A percentile compares a stretch with the other conserved stretches of the same genome.
phyloP scores from a whole-genome alignment of 2,329 filamentous ascomycete genomes.

The Teratosphaeria nubilosa region DNA sequence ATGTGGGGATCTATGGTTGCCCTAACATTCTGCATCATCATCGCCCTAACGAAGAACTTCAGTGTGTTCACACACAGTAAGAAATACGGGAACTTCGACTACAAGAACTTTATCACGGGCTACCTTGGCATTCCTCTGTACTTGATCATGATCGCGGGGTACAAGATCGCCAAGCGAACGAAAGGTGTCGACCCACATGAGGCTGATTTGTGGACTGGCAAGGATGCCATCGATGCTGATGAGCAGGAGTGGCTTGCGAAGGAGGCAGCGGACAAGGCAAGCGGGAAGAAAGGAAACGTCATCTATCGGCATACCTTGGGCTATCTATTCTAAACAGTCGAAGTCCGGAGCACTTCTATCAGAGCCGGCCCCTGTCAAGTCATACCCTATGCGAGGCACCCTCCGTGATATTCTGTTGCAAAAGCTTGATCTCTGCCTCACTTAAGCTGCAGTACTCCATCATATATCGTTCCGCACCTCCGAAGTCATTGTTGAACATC shows the following conservation, averaged over 20 bases:
- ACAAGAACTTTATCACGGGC: slow-evolving; percentile 56
- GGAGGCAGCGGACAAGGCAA: slow-evolving; percentile 18
- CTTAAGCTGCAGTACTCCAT: slow-evolving; percentile 48
- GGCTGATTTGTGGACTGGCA: slow-evolving; percentile 51
- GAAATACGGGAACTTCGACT: slow-evolving; percentile 49
- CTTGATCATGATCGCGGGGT: slow-evolving; percentile 48
- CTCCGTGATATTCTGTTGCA: slow-evolving; percentile 40
- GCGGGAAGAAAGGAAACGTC: slow-evolving; percentile 11
- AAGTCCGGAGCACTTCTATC: background rate
- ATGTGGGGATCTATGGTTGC: slow-evolving; percentile 57
- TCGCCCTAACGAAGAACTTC: slow-evolving; percentile 76
- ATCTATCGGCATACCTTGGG: slow-evolving; percentile 19
- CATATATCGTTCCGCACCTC: slow-evolving; percentile 55
- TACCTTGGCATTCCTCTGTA: slow-evolving; percentile 51
- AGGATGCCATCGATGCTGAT: slow-evolving; percentile 48
- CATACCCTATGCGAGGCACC: slow-evolving; percentile 5
- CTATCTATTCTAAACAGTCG: slow-evolving; percentile 17
- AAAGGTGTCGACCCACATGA: slow-evolving; percentile 44
- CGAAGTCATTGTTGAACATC: slow-evolving; percentile 51
- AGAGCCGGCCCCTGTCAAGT: background rate
- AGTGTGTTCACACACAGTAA: slow-evolving; percentile 46
- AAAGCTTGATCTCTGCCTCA: slow-evolving; percentile 42
- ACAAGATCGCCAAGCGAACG: slow-evolving; percentile 55
- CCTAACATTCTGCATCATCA: slow-evolving; percentile 59
- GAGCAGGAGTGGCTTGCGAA: slow-evolving; percentile 31